Base-by-base conservation (phyloP, 768 basidiomycete genomes). In the Pulveroboletus sp. region DNA sequence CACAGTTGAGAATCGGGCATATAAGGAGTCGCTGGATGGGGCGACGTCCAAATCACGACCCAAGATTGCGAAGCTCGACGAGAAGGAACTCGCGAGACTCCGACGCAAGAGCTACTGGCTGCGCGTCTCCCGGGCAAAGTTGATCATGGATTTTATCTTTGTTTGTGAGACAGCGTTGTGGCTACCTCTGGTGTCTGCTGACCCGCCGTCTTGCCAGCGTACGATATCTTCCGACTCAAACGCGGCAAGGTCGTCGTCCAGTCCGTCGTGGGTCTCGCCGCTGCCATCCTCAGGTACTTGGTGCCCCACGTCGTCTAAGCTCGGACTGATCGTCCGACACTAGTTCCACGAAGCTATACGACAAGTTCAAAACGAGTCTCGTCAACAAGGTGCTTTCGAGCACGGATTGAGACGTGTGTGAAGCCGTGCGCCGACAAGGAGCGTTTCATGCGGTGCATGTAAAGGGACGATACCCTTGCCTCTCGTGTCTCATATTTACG, bases 141-240 rank as follows among this genome's bases (percentile, higher is more conserved):
- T 93, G 51, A 60, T 78, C 38, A 89, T 91, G 88, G 90, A 93
- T 66, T 70, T 93, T 53, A 80, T 90, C 60, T 93, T 92, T 69
- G 90, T 91, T 63, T 90, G 89, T 93, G 63, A 69, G 80, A 9
- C 11, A 17, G 42, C 3, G 31, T 1, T 4, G 58, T 73, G 72
- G 28, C 50, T 56, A 28, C 15, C n/a, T 41, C 9, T 31, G 49
- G 43, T 37, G 43, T 24, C 32, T 49, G 32, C 39, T 53, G 49
- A 64, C 51, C 17, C 2, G 28, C 14, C 24, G 35, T 39, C n/a
- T 52, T 43, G 35, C 45, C 59, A 92, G 89, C 86, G 6, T 93
- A 86, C 62, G 84, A 89, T 47, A 67, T 91, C n/a, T 90, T 91
- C 73, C 73, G 74, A 51, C 58, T 91, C 52, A 78, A 81, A 58